Conservation (phyloP, 2,329 filamentous ascomycete genomes). For the Seiridium cupressi region DNA sequence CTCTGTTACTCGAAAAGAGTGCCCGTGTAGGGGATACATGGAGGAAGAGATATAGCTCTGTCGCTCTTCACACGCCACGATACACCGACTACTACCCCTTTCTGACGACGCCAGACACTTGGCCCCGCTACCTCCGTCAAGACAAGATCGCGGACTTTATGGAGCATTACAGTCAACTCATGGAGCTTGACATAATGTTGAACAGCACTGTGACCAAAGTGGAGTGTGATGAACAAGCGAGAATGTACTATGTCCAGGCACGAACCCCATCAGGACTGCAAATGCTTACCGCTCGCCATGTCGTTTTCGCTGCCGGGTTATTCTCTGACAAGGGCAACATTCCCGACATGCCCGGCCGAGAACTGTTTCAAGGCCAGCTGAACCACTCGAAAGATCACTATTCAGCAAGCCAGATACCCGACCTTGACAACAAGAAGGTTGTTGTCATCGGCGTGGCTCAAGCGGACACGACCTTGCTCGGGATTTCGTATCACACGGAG, state of each 20-base stretch:
- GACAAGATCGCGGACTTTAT: neutral
- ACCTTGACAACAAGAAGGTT: slow-evolving; percentile 35
- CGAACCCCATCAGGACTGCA: neutral
- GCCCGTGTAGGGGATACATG: slow-evolving; percentile 47
- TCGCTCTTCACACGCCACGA: slow-evolving; percentile 18
- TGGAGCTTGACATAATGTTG: neutral
- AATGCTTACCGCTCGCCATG: neutral
- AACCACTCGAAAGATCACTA: slow-evolving; percentile 43
- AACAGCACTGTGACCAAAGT: neutral
- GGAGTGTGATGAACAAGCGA: neutral
- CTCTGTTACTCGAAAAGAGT: slow-evolving; percentile 42
- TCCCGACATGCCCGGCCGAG: slow-evolving; percentile 36
- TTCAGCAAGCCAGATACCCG: slow-evolving; percentile 27
- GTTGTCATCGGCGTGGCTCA: slow-evolving; percentile 47
- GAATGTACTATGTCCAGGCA: neutral
- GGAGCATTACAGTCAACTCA: neutral
- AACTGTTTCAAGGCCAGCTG: slow-evolving; percentile 37
- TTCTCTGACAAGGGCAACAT: slow-evolving; percentile 12
- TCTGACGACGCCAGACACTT: slow-evolving; percentile 21
- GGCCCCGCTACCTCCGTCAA: neutral
- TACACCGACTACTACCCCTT: slow-evolving; percentile 23
- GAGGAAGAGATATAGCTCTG: slow-evolving; percentile 42
- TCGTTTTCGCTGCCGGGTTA: neutral
- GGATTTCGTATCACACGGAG: slow-evolving; percentile 46
- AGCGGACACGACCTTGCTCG: slow-evolving; percentile 50